phyloP scores from a whole-genome alignment of 2,329 filamentous ascomycete genomes.

The Erysiphe pulchra region DNA sequence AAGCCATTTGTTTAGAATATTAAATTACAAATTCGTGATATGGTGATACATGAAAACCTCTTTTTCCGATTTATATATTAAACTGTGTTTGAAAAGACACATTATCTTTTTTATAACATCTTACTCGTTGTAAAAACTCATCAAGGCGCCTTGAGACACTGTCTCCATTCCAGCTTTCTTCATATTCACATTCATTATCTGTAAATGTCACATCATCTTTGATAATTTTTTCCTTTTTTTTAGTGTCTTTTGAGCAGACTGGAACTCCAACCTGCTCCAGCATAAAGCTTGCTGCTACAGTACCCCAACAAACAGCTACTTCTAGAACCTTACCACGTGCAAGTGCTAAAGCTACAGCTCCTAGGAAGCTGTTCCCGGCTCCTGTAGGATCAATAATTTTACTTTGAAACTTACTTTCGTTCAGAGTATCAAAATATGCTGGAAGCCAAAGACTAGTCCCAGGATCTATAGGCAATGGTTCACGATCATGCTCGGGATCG shows the following conservation, averaged over 20 bases:
- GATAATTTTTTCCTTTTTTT: constrained; percentile 7
- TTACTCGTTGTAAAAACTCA: constrained; percentile 17
- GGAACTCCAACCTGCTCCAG: constrained; percentile 89
- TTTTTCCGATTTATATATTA: no score
- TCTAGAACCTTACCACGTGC: constrained; percentile 33
- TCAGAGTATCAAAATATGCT: constrained; percentile 32
- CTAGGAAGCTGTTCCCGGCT: constrained; percentile 73
- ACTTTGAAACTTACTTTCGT: constrained; percentile 1
- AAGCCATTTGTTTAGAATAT: no score
- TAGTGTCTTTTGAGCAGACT: constrained; percentile 14
- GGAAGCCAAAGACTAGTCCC: constrained; percentile 49
- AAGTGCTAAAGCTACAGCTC: constrained; percentile 29
- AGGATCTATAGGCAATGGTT: constrained; percentile 24
- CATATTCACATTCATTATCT: constrained; percentile 15
- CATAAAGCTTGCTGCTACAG: constrained; percentile 67
- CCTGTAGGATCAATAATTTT: constrained; percentile 74
- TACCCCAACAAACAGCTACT: constrained; percentile 54
- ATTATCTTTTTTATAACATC: not conserved
- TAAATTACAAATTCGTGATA: no score
- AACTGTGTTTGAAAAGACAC: no score
- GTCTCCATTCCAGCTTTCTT: constrained; percentile 36
- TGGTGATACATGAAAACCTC: no score
- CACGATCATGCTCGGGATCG: constrained; percentile 20
- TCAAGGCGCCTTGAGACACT: constrained; percentile 24
- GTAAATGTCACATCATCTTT: constrained; percentile 16